A percentile compares a stretch with the other conserved stretches of the same genome.
Conservation (phyloP, 2,329 filamentous ascomycete genomes). For the Periconia macrospinosa region DNA sequence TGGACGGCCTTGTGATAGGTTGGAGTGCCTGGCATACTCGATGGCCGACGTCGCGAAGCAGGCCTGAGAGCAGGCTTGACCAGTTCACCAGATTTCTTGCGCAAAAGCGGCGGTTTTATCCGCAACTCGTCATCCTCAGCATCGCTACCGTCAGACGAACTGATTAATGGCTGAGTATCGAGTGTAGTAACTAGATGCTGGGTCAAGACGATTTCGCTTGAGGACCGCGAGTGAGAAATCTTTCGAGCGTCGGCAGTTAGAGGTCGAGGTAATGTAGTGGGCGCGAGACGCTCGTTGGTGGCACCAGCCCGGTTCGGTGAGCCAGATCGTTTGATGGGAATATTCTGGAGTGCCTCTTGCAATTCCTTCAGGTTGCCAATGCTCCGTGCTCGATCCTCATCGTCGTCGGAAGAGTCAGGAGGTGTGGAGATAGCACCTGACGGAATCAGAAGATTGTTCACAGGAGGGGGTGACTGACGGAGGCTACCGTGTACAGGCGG, state of each 20-base stretch:
- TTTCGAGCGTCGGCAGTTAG: conserved; percentile 60
- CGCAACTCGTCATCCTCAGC: conserved; percentile 59
- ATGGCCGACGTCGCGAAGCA: conserved; percentile 77
- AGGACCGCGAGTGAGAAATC: conserved; percentile 63
- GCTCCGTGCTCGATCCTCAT: conserved; percentile 67
- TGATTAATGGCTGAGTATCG: conserved; percentile 48
- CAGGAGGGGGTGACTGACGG: conserved; percentile 80
- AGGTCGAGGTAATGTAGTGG: conserved; percentile 27
- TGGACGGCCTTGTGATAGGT: conserved; percentile 97
- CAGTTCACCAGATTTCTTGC: conserved; percentile 97
- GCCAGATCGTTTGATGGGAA: conserved; percentile 65
- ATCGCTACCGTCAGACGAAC: conserved; percentile 55
- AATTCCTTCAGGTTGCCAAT: conserved; percentile 63
- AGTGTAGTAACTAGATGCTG: conserved; percentile 45
- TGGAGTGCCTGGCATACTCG: conserved; percentile 96
- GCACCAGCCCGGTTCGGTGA: conserved; percentile 54
- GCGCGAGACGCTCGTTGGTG: conserved; percentile 19
- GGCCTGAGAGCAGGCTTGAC: conserved; percentile 88
- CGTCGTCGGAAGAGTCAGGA: conserved; percentile 89
- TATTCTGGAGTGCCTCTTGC: conserved; percentile 79
- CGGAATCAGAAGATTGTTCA: conserved; percentile 76
- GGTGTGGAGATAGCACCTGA: conserved; percentile 86
- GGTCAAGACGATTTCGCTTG: conserved; percentile 58
- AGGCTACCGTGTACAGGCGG: conserved; percentile 60
- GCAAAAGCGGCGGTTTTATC: conserved; percentile 85